These are phyloP conservation scores for Fomitiporia mediterranea DNA, from an alignment of 1,284 basidiomycete genomes.

Conservation along the genomic window DNA sequence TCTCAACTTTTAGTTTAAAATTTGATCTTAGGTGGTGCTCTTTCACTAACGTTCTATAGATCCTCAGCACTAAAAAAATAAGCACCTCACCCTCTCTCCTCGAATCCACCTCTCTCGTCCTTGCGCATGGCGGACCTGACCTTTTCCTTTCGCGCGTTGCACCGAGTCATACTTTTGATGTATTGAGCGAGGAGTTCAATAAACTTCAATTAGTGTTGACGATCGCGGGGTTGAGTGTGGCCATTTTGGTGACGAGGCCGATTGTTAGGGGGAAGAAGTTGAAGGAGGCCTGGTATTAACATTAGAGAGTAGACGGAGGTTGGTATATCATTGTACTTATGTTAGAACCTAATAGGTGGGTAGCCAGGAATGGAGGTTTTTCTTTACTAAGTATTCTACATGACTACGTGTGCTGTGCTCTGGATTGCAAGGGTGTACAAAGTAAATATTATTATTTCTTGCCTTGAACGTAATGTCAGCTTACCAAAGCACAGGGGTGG, in stretches of 20 bases:
- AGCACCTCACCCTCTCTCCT: slow-evolving; percentile 78
- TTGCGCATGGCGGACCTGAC: slow-evolving; percentile 78
- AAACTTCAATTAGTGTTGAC: slow-evolving; percentile 89
- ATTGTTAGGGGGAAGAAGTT: slow-evolving; percentile 64
- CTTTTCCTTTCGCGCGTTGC: slow-evolving; percentile 80
- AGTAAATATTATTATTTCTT: too few relatives aligned
- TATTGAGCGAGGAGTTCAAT: slow-evolving; percentile 90
- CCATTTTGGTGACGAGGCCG: slow-evolving; percentile 72
- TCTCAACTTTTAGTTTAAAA: slow-evolving; percentile 6
- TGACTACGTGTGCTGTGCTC: too few relatives aligned
- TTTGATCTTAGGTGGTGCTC: slow-evolving; percentile 2
- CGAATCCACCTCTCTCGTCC: slow-evolving; percentile 89
- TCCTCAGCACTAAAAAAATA: slow-evolving; percentile 62
- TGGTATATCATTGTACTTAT: too few relatives aligned
- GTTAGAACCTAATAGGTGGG: too few relatives aligned
- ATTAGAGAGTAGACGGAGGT: too few relatives aligned
- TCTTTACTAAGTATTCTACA: too few relatives aligned
- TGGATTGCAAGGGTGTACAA: too few relatives aligned
- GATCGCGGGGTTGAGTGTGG: slow-evolving; percentile 64
- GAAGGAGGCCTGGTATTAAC: slow-evolving; percentile 61
- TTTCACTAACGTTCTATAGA: slow-evolving; percentile 40
- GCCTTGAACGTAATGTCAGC: too few relatives aligned
- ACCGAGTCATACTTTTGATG: slow-evolving; percentile 90
- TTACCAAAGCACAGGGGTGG: too few relatives aligned
- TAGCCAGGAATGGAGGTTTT: too few relatives aligned